Evolutionary conservation across 768 basidiomycete species (phyloP).

Genomic region (Galerina marginata): DNA sequence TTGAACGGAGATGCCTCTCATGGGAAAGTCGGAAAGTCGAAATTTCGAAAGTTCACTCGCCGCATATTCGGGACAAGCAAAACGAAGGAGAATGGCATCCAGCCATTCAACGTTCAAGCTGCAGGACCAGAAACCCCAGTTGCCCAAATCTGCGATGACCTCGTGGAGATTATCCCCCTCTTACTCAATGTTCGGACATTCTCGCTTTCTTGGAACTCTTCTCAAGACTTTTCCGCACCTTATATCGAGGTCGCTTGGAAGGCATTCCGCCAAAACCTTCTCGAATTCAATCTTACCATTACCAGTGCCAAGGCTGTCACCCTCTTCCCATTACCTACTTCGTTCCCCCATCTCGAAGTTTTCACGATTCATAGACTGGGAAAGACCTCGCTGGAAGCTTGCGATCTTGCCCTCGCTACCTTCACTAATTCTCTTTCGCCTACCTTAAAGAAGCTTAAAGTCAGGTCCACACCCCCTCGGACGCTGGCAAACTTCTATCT

Average conservation of each 20-base stretch:
- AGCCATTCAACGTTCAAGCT: background rate
- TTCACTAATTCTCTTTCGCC: slow-evolving; percentile 4
- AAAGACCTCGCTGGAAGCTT: background rate
- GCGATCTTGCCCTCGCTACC: background rate
- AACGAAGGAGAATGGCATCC: background rate
- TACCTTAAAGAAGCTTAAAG: slow-evolving; percentile 1
- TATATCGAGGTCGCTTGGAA: slow-evolving; percentile 13
- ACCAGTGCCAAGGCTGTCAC: background rate
- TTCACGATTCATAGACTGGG: slow-evolving; percentile 2
- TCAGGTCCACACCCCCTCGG: slow-evolving; percentile 1
- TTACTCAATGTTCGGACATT: slow-evolving; percentile 11
- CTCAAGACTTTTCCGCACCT: background rate
- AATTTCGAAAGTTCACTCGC: background rate
- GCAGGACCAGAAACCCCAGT: background rate
- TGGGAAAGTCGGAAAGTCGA: background rate
- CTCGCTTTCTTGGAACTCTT: slow-evolving; percentile 2
- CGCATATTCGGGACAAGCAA: background rate
- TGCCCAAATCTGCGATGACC: background rate
- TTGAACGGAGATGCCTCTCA: background rate
- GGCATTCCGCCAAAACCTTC: slow-evolving; percentile 4
- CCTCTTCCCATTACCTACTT: slow-evolving; percentile 2
- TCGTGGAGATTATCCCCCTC: slow-evolving; percentile 11
- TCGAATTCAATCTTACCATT: slow-evolving; percentile 12
- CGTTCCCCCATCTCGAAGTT: slow-evolving; percentile 5
- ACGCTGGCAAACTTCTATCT: slow-evolving; percentile 4